phyloP scores from a whole-genome alignment of 805 yeast genomes.

The Lachancea thermotolerans region DNA sequence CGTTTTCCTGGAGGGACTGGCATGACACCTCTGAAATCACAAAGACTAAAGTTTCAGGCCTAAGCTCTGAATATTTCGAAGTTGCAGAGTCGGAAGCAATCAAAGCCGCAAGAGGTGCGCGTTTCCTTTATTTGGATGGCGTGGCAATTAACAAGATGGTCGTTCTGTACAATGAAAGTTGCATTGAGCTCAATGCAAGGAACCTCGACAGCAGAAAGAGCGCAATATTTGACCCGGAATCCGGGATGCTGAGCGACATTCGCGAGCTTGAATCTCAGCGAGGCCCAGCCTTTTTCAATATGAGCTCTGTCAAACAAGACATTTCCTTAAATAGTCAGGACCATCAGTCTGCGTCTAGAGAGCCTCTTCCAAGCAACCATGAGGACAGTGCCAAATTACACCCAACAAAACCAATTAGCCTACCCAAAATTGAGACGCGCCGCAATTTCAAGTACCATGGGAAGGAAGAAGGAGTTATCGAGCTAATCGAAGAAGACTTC shows the following conservation, averaged over 20 bases:
- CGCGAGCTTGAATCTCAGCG: neutral
- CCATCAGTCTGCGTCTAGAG: too few species aligned
- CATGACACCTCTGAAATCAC: neutral
- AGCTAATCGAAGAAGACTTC: neutral
- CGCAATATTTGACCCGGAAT: conserved; percentile 1
- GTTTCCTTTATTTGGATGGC: neutral
- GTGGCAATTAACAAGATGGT: conserved; percentile 1
- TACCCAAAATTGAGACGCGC: neutral
- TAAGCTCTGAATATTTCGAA: neutral
- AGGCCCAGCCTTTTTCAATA: neutral
- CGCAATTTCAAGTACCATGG: neutral
- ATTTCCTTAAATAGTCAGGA: neutral
- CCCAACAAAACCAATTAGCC: too few species aligned
- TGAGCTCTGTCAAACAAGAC: neutral
- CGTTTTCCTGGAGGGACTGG: conserved; percentile 12
- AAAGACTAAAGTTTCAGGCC: neutral
- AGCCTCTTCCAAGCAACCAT: too few species aligned
- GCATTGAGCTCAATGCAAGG: neutral
- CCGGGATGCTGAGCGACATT: neutral
- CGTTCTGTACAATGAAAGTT: neutral
- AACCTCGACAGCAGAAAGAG: neutral
- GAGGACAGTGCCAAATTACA: too few species aligned
- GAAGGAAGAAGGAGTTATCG: neutral
- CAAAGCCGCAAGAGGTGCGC: neutral
- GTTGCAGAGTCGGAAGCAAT: neutral